phyloP scores from a whole-genome alignment of 352 stramenopile genomes.

The Pythium guiyangense region DNA sequence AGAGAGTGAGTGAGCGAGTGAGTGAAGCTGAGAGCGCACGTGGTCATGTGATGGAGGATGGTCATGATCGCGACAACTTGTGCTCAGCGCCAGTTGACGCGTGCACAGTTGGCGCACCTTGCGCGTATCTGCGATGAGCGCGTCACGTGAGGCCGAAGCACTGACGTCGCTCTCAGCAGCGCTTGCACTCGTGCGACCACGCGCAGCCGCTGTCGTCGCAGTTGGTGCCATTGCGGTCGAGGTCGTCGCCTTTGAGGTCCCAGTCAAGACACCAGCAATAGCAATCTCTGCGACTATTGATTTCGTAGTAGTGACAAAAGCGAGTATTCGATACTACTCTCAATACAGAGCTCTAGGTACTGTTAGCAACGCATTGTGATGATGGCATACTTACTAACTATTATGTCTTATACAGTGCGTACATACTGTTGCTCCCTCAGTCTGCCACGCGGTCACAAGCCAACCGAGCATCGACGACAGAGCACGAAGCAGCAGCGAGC shows the following conservation, averaged over 20 bases:
- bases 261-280: too few relatives aligned
- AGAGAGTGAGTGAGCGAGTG: neutral
- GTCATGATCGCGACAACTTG: neutral
- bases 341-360: slow-evolving; percentile 5
- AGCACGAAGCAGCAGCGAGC: neutral
- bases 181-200: too few relatives aligned
- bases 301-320: neutral
- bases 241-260: too few relatives aligned
- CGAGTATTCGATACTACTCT: neutral
- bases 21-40: neutral
- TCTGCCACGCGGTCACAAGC: slow-evolving; percentile 4
- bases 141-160: slow-evolving; percentile 12
- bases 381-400: neutral
- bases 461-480: neutral
- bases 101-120: slow-evolving; percentile 16
- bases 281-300: neutral
- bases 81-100: too few relatives aligned
- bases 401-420: neutral
- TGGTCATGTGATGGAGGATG: too few relatives aligned
- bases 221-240: slow-evolving; percentile 1
- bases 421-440: neutral
- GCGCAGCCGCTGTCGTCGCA: neutral
- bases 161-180: neutral
- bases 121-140: slow-evolving; percentile 31
- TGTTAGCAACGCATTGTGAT: neutral